phyloP scores from a whole-genome alignment of 371 early-diverging fungal genomes.

The Mucor piriformis region DNA sequence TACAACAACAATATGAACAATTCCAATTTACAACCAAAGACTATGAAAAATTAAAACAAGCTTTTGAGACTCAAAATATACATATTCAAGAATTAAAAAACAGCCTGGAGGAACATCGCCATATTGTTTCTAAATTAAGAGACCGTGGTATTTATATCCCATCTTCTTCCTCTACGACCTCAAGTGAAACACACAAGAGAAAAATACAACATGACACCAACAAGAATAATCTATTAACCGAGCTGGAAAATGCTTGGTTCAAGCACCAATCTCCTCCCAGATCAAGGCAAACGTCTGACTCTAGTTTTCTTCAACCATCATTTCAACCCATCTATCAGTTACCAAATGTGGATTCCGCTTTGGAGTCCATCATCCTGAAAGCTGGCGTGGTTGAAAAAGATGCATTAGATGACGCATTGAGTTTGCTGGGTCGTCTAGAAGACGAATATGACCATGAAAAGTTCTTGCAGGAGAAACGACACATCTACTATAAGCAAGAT shows the following conservation, averaged over 20 bases:
- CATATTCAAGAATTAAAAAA: constrained; percentile 31
- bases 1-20: constrained; percentile 28
- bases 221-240: constrained; percentile 7
- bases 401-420: constrained; percentile 18
- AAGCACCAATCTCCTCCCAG: constrained; percentile 3
- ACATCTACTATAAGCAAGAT: constrained; percentile 2
- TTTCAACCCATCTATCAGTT: constrained; percentile 14
- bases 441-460: constrained; percentile 19
- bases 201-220: not conserved
- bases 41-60: constrained; percentile 31
- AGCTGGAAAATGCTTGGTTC: constrained; percentile 17
- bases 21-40: constrained; percentile 24
- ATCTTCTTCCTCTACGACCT: not conserved
- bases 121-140: constrained; percentile 14
- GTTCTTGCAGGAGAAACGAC: constrained; percentile 12
- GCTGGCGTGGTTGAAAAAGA: constrained; percentile 21
- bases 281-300: not conserved
- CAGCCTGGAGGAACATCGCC: constrained; percentile 37
- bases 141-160: constrained; percentile 13
- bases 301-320: not conserved
- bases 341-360: constrained; percentile 14
- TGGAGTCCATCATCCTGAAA: constrained; percentile 17
- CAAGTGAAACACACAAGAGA: not conserved
- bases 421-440: constrained; percentile 14
- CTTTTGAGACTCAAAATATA: constrained; percentile 26